A percentile compares a stretch with the other conserved stretches of the same genome.
phyloP scores from a whole-genome alignment of 176 grass and related monocot species.

The Bromus sterilis region DNA sequence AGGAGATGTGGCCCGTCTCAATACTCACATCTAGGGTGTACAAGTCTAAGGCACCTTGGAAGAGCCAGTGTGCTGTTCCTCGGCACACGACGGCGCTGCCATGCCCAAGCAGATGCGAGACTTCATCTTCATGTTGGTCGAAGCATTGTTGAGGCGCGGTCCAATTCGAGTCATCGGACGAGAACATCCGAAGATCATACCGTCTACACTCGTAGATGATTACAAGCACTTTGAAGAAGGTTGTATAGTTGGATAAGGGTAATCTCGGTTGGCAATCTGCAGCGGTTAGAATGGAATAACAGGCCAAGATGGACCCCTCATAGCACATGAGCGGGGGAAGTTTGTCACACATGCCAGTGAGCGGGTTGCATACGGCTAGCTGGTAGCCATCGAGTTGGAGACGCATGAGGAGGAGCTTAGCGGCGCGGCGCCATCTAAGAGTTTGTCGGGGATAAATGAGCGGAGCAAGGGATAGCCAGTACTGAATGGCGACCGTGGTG shows the following conservation, averaged over 20 bases:
- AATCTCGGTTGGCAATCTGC: not conserved
- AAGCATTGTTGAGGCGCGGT: not conserved
- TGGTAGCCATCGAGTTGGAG: not conserved
- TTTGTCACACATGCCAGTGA: not conserved
- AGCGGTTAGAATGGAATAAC: not conserved
- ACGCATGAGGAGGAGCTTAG: not conserved
- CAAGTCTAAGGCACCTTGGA: too few relatives aligned
- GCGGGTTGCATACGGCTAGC: not conserved
- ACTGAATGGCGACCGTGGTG: not conserved
- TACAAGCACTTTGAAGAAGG: not conserved
- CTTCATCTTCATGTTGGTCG: not conserved
- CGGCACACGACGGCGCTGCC: not conserved
- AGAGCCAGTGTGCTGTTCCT: not conserved
- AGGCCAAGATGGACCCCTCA: too few relatives aligned
- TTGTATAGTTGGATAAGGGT: not conserved
- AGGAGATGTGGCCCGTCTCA: not conserved
- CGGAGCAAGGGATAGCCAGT: not conserved
- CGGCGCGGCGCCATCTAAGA: not conserved
- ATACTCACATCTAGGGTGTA: not conserved
- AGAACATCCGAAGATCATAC: not conserved
- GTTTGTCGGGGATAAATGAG: not conserved
- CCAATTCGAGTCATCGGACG: not conserved
- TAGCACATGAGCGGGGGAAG: not conserved
- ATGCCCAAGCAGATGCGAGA: too few relatives aligned
- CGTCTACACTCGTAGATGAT: accelerated